A percentile compares a stretch with the other conserved stretches of the same genome.
phyloP scores from a whole-genome alignment of 2,329 filamentous ascomycete species.

The Paracoccidioides lutzii region DNA sequence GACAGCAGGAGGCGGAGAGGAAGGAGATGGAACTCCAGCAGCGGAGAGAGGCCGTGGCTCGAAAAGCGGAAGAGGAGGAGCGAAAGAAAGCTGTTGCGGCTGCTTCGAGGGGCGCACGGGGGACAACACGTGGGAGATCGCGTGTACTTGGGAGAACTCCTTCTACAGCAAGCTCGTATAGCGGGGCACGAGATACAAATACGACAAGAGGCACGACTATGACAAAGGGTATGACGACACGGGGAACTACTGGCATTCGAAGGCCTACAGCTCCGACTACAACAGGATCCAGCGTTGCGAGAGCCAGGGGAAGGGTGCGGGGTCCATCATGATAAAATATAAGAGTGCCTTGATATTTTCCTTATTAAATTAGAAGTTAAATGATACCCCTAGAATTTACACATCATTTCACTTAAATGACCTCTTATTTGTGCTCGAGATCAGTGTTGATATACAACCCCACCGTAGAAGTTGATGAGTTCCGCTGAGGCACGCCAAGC shows the following conservation, averaged over 20 bases:
- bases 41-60: slow-evolving; percentile 54
- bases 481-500: not conserved
- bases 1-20: slow-evolving; percentile 65
- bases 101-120: slow-evolving; percentile 21
- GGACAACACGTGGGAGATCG: slow-evolving; percentile 16
- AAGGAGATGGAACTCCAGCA: slow-evolving; percentile 66
- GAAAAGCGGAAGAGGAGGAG: slow-evolving; percentile 39
- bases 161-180: slow-evolving; percentile 19
- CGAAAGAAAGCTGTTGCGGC: slow-evolving; percentile 23
- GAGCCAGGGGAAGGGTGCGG: slow-evolving; percentile 22
- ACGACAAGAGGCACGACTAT: slow-evolving; percentile 13
- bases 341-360: not conserved
- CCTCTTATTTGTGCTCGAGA: not conserved
- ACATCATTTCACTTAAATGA: not conserved
- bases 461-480: too few relatives aligned
- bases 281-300: slow-evolving; percentile 24
- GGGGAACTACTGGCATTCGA: slow-evolving; percentile 20
- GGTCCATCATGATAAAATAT: slow-evolving; percentile 4
- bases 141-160: slow-evolving; percentile 25
- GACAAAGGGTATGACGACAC: slow-evolving; percentile 15
- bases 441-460: not conserved
- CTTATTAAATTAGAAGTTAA: not conserved
- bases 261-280: slow-evolving; percentile 26
- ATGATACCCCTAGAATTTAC: not conserved
- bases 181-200: slow-evolving; percentile 12